phyloP scores from a whole-genome alignment of 257 asterid species.

The Prunella vulgaris region DNA sequence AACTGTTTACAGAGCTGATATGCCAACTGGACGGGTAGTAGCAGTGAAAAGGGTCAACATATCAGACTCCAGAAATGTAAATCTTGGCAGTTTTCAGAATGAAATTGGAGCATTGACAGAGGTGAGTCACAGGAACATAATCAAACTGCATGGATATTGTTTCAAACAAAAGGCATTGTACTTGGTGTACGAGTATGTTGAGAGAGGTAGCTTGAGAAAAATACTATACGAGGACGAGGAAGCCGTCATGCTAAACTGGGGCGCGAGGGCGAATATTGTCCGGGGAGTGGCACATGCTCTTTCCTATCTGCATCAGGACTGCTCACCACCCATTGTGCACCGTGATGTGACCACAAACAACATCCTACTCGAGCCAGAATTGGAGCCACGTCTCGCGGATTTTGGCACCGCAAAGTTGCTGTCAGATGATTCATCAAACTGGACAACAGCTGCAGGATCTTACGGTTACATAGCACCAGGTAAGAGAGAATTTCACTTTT shows the following conservation, averaged over 20 bases:
- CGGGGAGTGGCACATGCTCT: constrained; percentile 92
- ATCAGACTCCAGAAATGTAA: constrained; percentile 52
- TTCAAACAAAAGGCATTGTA: constrained; percentile 62
- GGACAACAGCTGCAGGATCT: constrained; percentile 85
- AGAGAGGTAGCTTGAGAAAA: constrained; percentile 71
- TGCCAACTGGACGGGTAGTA: constrained; percentile 48
- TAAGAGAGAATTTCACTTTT: too few species aligned
- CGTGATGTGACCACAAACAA: constrained; percentile 71
- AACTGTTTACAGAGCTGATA: constrained; percentile 64
- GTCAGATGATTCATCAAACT: constrained; percentile 50
- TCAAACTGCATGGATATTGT: constrained; percentile 82
- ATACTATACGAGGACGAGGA: constrained; percentile 39
- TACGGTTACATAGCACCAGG: constrained; percentile 99
- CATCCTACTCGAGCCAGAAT: constrained; percentile 61
- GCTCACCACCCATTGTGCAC: constrained; percentile 82
- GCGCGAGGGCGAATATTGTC: constrained; percentile 57
- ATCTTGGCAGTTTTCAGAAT: constrained; percentile 60
- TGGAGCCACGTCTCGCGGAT: constrained; percentile 82
- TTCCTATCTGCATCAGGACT: constrained; percentile 88
- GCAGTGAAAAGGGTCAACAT: constrained; percentile 78
- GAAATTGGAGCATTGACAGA: constrained; percentile 73
- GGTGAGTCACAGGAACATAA: constrained; percentile 84
- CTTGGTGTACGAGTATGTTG: constrained; percentile 81
- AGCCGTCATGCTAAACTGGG: constrained; percentile 56
- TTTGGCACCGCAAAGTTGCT: constrained; percentile 84